Percentiles rank a stretch among this genome's conserved stretches.
phyloP scores from a whole-genome alignment of 495 filamentous ascomycete species.

The Aspergillus olivimuriae region DNA sequence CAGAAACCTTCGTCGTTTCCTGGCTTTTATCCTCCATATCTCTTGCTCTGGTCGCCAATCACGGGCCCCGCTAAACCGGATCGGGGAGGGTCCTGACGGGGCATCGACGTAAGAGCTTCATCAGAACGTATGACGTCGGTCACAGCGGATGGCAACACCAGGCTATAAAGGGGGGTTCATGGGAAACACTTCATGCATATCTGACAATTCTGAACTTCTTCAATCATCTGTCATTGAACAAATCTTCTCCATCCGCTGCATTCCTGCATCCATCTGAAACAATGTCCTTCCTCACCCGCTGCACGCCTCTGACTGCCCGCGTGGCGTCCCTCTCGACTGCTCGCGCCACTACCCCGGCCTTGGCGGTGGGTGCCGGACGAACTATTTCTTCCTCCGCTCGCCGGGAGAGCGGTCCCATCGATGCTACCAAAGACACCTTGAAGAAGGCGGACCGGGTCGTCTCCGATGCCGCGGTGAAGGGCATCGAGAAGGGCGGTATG shows the following conservation, averaged over 20 bases:
- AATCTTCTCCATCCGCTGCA: background rate
- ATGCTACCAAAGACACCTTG: constrained; percentile 48
- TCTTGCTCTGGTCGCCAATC: too few relatives aligned
- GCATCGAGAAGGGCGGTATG: constrained; percentile 55
- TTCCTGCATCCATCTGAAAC: constrained; percentile 1
- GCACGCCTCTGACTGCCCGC: constrained; percentile 13
- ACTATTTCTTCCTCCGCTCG: constrained; percentile 28
- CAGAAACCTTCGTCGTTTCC: too few relatives aligned
- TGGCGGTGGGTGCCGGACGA: constrained; percentile 14
- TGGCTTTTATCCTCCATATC: too few relatives aligned
- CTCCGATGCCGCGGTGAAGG: constrained; percentile 52
- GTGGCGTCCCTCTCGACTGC: constrained; percentile 18
- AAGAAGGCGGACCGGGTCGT: constrained; percentile 50
- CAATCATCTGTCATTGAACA: too few relatives aligned
- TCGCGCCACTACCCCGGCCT: constrained; percentile 10
- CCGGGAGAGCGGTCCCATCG: constrained; percentile 32
- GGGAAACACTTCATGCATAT: too few relatives aligned
- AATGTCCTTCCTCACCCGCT: constrained; percentile 23
- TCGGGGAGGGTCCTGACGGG: constrained; percentile 14
- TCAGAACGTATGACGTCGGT: constrained; percentile 8
- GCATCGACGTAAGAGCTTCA: constrained; percentile 24
- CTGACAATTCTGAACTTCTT: background rate
- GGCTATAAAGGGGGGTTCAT: background rate
- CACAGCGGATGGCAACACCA: too few relatives aligned
- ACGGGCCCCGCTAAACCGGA: constrained; percentile 7